Evolutionary conservation across 805 yeast genomes (phyloP).

Genomic region (Jamesozyma hellenica): DNA sequence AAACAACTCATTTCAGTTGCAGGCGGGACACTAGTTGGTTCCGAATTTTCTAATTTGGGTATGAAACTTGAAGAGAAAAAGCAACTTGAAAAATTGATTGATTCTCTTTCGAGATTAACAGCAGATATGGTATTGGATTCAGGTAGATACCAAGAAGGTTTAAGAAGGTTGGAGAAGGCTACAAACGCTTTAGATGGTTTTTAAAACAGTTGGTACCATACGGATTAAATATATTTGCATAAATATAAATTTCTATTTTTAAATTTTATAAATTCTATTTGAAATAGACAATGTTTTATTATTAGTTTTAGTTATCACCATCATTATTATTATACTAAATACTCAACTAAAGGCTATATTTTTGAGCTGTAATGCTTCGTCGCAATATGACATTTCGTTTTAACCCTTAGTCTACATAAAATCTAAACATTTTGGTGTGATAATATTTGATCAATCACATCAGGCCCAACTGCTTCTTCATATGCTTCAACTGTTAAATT

Average conservation of each 20-base stretch:
- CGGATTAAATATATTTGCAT: neutral
- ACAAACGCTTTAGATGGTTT: slow-evolving; percentile 81
- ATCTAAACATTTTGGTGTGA: slow-evolving; percentile 5
- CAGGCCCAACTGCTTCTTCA: slow-evolving; percentile 21
- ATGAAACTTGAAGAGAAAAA: slow-evolving; percentile 68
- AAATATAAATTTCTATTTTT: neutral
- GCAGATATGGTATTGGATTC: slow-evolving; percentile 86
- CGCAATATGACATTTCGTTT: no score
- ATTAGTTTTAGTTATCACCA: no score
- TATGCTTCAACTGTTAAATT: slow-evolving; percentile 26
- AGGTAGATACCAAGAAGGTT: slow-evolving; percentile 66
- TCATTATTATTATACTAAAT: no score
- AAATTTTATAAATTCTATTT: neutral
- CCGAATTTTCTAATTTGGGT: slow-evolving; percentile 63
- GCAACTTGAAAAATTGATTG: slow-evolving; percentile 74
- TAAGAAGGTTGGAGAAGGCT: slow-evolving; percentile 70
- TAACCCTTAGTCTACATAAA: no score
- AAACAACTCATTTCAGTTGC: slow-evolving; percentile 31
- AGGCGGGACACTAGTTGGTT: slow-evolving; percentile 33
- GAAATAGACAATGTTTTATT: no score
- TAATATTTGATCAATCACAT: slow-evolving; percentile 18
- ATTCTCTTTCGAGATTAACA: slow-evolving; percentile 72
- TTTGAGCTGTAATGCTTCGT: no score
- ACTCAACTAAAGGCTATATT: no score
- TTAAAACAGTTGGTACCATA: slow-evolving; percentile 5